A percentile compares a stretch with the other conserved stretches of the same genome.
Conservation (phyloP, 1,284 basidiomycete species). For the Afroboletus lepidellus region DNA sequence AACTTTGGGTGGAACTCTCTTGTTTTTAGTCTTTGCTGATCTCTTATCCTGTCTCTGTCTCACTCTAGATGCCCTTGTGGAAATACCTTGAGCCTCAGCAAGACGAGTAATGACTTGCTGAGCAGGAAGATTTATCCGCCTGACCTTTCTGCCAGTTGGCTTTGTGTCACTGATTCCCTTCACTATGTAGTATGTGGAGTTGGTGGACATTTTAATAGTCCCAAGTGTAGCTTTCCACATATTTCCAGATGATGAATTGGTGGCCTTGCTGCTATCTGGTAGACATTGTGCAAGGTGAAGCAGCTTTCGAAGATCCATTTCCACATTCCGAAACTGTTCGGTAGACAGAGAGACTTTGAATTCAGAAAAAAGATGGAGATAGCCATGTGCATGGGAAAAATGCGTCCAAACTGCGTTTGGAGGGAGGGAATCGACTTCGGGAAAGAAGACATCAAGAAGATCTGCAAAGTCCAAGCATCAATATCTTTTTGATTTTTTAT, state of each 20-base stretch:
- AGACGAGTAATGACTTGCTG: slow-evolving; percentile 3
- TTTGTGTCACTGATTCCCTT: slow-evolving; percentile 1
- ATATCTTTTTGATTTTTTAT: not conserved
- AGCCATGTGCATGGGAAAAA: not conserved
- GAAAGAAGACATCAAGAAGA: not conserved
- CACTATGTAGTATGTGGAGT: slow-evolving; percentile 1
- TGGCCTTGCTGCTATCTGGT: slow-evolving; percentile 2
- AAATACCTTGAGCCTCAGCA: slow-evolving; percentile 10
- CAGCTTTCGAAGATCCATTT: not conserved
- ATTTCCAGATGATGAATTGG: not conserved
- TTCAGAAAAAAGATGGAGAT: not conserved
- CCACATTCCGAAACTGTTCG: not conserved
- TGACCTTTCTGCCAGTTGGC: not conserved
- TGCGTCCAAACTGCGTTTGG: not conserved
- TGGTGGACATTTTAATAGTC: slow-evolving; percentile 1
- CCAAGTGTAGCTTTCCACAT: slow-evolving; percentile 3
- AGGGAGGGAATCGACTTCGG: not conserved
- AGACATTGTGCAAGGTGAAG: slow-evolving; percentile 2
- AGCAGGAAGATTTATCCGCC: slow-evolving; percentile 3
- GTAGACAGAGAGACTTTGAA: not conserved
- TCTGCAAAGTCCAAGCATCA: not conserved
- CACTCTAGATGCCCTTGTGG: not conserved
- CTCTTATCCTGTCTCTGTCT: not conserved
- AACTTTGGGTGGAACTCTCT: slow-evolving; percentile 4
- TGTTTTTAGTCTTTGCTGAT: slow-evolving; percentile 1